These are phyloP conservation scores for Triangularia setosa DNA, from an alignment of 2,329 filamentous ascomycete genomes.

Conservation along the genomic window DNA sequence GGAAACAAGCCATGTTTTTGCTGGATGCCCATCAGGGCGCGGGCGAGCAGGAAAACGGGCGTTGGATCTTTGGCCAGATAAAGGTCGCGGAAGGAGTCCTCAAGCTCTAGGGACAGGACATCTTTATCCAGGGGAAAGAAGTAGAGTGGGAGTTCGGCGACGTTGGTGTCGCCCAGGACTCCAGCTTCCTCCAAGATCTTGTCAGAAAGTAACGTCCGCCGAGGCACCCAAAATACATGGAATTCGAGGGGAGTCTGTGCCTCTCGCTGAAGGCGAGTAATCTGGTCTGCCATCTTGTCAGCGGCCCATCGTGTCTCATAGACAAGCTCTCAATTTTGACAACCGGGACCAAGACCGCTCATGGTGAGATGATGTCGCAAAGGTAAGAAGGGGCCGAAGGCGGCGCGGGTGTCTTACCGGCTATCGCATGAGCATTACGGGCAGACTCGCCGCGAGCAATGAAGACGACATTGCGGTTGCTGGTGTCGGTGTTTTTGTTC, in stretches of 20 bases:
- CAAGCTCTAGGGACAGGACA: slow-evolving; percentile 83
- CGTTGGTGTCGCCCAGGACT: slow-evolving; percentile 86
- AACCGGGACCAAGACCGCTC: not conserved
- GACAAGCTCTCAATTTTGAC: slow-evolving; percentile 30
- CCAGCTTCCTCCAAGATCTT: slow-evolving; percentile 89
- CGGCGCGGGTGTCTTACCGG: slow-evolving; percentile 58
- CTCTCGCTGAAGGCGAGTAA: slow-evolving; percentile 82
- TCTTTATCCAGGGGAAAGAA: slow-evolving; percentile 93
- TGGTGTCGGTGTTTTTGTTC: slow-evolving; percentile 90
- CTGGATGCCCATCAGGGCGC: slow-evolving; percentile 91
- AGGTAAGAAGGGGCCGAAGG: not conserved
- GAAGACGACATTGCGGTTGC: slow-evolving; percentile 92
- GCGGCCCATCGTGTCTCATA: slow-evolving; percentile 44
- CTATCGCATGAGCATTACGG: slow-evolving; percentile 77
- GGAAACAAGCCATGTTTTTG: slow-evolving; percentile 90
- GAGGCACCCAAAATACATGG: slow-evolving; percentile 92
- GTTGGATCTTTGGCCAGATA: slow-evolving; percentile 90
- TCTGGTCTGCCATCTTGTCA: slow-evolving; percentile 72
- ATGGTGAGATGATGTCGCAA: not conserved
- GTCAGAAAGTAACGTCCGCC: slow-evolving; percentile 86
- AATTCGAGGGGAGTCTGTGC: slow-evolving; percentile 92
- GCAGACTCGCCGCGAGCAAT: slow-evolving; percentile 87
- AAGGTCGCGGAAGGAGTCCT: slow-evolving; percentile 80
- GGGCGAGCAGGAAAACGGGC: slow-evolving; percentile 82
- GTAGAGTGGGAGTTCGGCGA: slow-evolving; percentile 79